Evolutionary conservation across 176 grass and related monocot species (phyloP), one percentile per base, ranked within the genome.

Genomic region (Dactylis glomerata): DNA sequence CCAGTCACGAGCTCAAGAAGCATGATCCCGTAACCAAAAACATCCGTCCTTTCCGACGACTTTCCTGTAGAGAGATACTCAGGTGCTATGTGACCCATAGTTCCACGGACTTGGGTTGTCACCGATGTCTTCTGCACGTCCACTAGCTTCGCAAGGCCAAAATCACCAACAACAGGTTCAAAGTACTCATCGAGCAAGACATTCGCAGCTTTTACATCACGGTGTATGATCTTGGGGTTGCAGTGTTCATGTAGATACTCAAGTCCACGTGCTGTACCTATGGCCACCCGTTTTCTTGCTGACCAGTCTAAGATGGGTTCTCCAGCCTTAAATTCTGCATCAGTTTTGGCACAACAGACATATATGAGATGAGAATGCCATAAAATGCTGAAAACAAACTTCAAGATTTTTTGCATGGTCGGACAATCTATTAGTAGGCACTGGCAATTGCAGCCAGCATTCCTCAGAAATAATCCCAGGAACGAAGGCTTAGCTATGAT

Each of bases 181-280:
- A 98, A 95, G 40, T 87, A 89, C 61, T 95, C 96, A 85, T 98
- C 96, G 70, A 98, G 96, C 85, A 98, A 87, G 28, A 98, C 93
- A 38, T 98, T 98, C 26, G 96, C 96, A 76, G 96, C 93, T 78
- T 98, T 98, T 20, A 98, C 96, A 57, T 98, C 96, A 24, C 96
- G 89, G 85, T 98, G 96, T 71, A 98, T 98, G 78, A 98, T 98
- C 72, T 98, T 98, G 47, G 93, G 96, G 59, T 93, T 95, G 69
- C 96, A 98, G 88, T 98, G 96, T 79, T 98, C 96, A 41, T 98
- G 96, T 31, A 98, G 86, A 75, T 98, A 98, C 78, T 98, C 96
- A 58, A 98, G 78, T 27, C 96, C 96, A 62, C 93, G 91, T 26
- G 96, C 93, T 36, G 96, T 98, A 70, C 96, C 96, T 65, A 98